Base-by-base conservation (phyloP, 2,329 filamentous ascomycete species). In the Arthrobotrys pseudoclavata region DNA sequence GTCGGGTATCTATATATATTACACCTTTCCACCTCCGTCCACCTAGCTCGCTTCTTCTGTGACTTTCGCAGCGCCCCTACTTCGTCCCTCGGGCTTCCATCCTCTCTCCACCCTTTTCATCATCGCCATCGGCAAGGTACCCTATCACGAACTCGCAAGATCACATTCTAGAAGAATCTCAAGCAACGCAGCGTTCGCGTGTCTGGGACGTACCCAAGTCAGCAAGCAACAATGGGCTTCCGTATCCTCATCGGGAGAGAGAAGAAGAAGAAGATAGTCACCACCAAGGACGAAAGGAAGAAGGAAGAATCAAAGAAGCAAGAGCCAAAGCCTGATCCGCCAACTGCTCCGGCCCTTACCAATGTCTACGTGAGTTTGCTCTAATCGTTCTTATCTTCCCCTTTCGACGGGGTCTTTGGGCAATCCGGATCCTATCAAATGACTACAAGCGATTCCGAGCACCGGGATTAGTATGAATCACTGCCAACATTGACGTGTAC, bases 341-440 rank as follows among this genome's bases (percentile, higher is more conserved):
- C 55, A 12, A 31, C 15, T 9, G 52, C 66, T 24, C 42, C 55
- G 3, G 47, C 4, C 3, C 63, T 42, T 40, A 22, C 34, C 3
- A 22, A 61, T 12, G 37, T 55, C 48, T 71, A 55, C 13, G 68
- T 71, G 53, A 63, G 68, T 70, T 70, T 71, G 57, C 68, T 10
- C n/a, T 40, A 34, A 34, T 45, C 40, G 4, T 26, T 37, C 29
- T 13, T 20, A 34, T 37, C 37, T 26, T 20, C 64, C 9, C 22
- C 15, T 13, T n/a, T 31, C 31, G 12, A 29, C 24, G 48, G 6
- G 29, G 34, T 15, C 22, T 13, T 69, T 45, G 31, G 45, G 52
- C 52, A 69, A 69, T 48, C 67, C 6, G 15, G 18, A 26, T 1
- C 37, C 24, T n/a, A 40, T 29, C 26, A 29, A 53, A 26, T 29